A percentile compares a stretch with the other conserved stretches of the same genome.
phyloP scores from a whole-genome alignment of 371 early-diverging fungal species.

The Syncephalastrum racemosum region DNA sequence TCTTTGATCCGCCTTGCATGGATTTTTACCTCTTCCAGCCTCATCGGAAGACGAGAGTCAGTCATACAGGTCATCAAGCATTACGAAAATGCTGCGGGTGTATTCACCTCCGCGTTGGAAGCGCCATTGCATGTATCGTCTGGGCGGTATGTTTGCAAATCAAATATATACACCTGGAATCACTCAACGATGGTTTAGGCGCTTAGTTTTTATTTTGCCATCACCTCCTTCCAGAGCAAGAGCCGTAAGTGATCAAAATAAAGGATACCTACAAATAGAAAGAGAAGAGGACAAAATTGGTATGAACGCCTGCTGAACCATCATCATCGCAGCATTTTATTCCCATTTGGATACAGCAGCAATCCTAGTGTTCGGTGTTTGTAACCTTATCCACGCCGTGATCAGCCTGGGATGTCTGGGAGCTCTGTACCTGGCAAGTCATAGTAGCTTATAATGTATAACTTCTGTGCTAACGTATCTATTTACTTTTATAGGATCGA shows the following conservation, averaged over 20 bases:
- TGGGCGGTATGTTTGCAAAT: slow-evolving; percentile 38
- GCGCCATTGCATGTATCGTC: slow-evolving; percentile 32
- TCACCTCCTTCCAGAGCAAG: slow-evolving; percentile 41
- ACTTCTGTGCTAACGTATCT: background rate
- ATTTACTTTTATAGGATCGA: slow-evolving; percentile 11
- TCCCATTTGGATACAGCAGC: slow-evolving; percentile 31
- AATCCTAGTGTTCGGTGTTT: slow-evolving; percentile 39
- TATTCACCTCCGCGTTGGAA: slow-evolving; percentile 47
- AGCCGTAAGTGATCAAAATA: slow-evolving; percentile 39
- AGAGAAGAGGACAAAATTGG: background rate
- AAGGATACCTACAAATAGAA: background rate
- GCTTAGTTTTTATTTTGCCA: slow-evolving; percentile 40
- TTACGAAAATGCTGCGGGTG: slow-evolving; percentile 50
- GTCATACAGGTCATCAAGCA: slow-evolving; percentile 31
- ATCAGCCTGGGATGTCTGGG: slow-evolving; percentile 30
- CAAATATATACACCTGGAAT: background rate
- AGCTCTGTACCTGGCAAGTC: slow-evolving; percentile 30
- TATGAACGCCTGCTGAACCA: background rate
- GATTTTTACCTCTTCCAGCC: slow-evolving; percentile 13
- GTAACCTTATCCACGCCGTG: slow-evolving; percentile 35
- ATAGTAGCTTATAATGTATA: background rate
- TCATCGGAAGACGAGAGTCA: slow-evolving; percentile 17
- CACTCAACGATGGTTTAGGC: slow-evolving; percentile 8
- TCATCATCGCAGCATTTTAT: slow-evolving; percentile 31
- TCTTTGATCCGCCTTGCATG: slow-evolving; percentile 4